Base-by-base conservation (phyloP, 768 basidiomycete species). In the Boletus patriciae region DNA sequence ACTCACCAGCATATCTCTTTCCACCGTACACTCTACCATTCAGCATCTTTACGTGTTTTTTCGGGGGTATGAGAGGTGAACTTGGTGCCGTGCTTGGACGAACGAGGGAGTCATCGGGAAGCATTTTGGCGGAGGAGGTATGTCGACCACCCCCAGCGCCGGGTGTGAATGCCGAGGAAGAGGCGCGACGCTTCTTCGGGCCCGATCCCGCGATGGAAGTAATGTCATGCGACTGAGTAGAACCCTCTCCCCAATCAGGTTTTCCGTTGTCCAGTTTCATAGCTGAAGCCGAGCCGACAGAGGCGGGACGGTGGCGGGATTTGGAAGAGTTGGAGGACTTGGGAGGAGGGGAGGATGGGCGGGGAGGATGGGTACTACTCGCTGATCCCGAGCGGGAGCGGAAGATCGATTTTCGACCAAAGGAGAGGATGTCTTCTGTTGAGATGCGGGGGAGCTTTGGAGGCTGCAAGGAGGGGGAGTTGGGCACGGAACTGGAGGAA, bases 1-100 rank as follows among this genome's bases (percentile, higher is more conserved):
- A 54, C 69, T 57, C 16, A 70, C 70, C 59, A 12, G 66, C 60
- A 49, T 68, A 61, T 61, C 65, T 63, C 55, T 63, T 76, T 55
- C 68, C 78, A 47, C 93, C 92, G 62, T 94, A 94, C 1, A 94
- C 82, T 25, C 93, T 80, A 0, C 93, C 93, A 65, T 95, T 95
- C 58, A 95, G 78, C 87, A 94, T 87, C 53, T 79, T 80, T 4
- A 81, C 77, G 52, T 80, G 80, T 7, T 43, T 74, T 41, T 58
- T 70, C 1, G 54, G 66, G 0, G 18, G 52, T 40, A 36, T 19
- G 2, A 40, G 6, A 1, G 52, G n/a, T 16, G 60, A 59, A 21
- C 45, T 49, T 18, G 63, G 57, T 5, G 60, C 50, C 21, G 55
- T 60, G 23, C 48, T 67, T 40, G 62, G 59, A 31, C 55, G 52